phyloP scores from a whole-genome alignment of 192 early-diverging fungal genomes.

The Umbelopsis ramanniana region DNA sequence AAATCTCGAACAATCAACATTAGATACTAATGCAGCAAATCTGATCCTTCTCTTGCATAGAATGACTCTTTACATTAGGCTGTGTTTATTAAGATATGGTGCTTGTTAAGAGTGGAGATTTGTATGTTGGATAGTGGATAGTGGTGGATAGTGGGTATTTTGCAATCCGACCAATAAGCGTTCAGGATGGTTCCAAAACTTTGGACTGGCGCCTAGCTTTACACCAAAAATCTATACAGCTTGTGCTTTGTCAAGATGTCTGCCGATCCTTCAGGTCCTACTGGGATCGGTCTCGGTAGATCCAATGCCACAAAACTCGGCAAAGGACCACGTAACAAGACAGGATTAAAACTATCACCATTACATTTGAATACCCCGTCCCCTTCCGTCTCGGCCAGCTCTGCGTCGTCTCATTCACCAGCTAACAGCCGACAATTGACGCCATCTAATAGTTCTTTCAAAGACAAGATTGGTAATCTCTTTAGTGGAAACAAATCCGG shows the following conservation, averaged over 20 bases:
- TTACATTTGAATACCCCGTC: slow-evolving; percentile 22
- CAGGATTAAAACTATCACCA: slow-evolving; percentile 16
- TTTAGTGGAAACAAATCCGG: slow-evolving; percentile 22
- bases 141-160: too few relatives aligned
- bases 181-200: too few relatives aligned
- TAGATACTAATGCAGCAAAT: too few relatives aligned
- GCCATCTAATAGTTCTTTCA: slow-evolving; percentile 23
- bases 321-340: slow-evolving; percentile 12
- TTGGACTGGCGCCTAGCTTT: too few relatives aligned
- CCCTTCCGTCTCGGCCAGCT: slow-evolving; percentile 8
- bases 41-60: too few relatives aligned
- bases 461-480: slow-evolving; percentile 21
- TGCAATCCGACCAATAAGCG: too few relatives aligned
- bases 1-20: too few relatives aligned
- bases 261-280: slow-evolving; percentile 21
- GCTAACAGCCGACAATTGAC: slow-evolving; percentile 19
- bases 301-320: slow-evolving; percentile 18
- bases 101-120: too few relatives aligned
- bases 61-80: too few relatives aligned
- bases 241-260: slow-evolving; percentile 14
- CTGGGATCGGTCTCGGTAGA: slow-evolving; percentile 24
- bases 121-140: too few relatives aligned
- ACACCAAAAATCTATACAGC: background rate
- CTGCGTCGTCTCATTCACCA: background rate
- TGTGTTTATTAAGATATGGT: too few relatives aligned